A percentile compares a stretch with the other conserved stretches of the same genome.
These are phyloP conservation scores for Amniculicola lignicola DNA, from an alignment of 495 filamentous ascomycete species.

Conservation along the genomic window DNA sequence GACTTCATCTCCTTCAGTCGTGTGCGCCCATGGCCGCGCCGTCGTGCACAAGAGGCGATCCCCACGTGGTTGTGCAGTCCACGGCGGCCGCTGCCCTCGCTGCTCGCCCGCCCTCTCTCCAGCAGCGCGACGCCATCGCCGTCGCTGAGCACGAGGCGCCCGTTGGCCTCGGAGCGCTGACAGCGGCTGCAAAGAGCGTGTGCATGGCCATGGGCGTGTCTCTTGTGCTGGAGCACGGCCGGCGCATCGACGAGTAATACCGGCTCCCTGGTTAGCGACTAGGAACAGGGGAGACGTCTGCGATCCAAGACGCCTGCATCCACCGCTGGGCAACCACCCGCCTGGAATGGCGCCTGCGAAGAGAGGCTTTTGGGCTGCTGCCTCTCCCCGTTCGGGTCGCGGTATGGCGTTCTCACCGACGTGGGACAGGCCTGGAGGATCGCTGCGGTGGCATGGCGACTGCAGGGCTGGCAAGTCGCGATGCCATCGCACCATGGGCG, in stretches of 20 bases:
- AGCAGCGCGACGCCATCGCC: neutral
- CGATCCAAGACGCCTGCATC: constrained; percentile 24
- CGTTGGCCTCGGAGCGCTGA: constrained; percentile 19
- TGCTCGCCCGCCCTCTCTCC: neutral
- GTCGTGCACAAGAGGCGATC: constrained; percentile 27
- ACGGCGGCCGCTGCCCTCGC: neutral
- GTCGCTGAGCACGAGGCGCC: constrained; percentile 29
- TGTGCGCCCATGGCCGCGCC: constrained; percentile 9
- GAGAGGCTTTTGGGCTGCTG: constrained; percentile 26
- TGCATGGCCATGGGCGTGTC: too few species aligned
- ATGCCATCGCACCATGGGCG: too few species aligned
- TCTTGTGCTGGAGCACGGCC: too few species aligned
- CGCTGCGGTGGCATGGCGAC: too few species aligned
- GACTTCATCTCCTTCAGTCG: constrained; percentile 15
- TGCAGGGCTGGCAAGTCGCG: too few species aligned
- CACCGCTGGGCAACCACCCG: neutral
- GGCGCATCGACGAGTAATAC: constrained; percentile 27
- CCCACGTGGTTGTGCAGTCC: constrained; percentile 29
- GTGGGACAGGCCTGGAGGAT: constrained; percentile 27
- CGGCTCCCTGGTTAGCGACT: constrained; percentile 33
- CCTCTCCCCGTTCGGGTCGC: constrained; percentile 8
- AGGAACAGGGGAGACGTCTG: constrained; percentile 24
- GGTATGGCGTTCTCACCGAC: constrained; percentile 18
- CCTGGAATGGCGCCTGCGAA: too few species aligned
- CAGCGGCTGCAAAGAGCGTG: constrained; percentile 18